Evolutionary conservation across 345 rosid genomes (phyloP), one percentile per base, ranked within the genome.

Genomic region (Lenwebbia sp.): DNA sequence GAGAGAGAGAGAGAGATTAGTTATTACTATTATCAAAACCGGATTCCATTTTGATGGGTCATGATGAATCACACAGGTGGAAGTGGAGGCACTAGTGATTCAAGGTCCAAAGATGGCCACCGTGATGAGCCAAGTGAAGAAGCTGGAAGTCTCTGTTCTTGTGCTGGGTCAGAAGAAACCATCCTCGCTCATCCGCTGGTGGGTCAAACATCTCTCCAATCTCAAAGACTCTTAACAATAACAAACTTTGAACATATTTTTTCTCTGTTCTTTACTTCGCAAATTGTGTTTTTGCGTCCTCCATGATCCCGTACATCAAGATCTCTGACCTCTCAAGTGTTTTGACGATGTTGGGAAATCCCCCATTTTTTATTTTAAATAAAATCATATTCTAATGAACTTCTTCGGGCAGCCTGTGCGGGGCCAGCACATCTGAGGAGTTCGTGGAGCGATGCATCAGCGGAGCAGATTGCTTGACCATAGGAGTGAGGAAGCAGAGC

Each of bases 401-500:
- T 17, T 58, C 25, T 22, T 33, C 17, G 53, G 7, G 90, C 91
- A 97, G 98, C 88, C 88, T 97, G 52, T 91, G 96, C 89, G 99
- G 99, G 88, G 90, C 83, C 55, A 92, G 94, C 86, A 89, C 91
- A 86, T 90, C 89, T 84, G 97, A 97, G 75, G 97, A 92, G 87
- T 92, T 97, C 87, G 99, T 95, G 87, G 94, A 94, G 86, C 87
- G 93, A 44, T 96, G 99, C 91, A 96, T 97, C 90, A 90, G 90
- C 84, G 91, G 88, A 82, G 94, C 93, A 78, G 98, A 93, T 83
- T 98, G 99, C 90, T 89, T 95, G 86, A 93, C 99, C 33, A 90
- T 98, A 28, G 99, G 99, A 85, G 99, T 97, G 33, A 94, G 92
- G 92, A 96, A 93, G 91, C 99, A 95, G 92, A 93, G 98, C 94